Base-by-base conservation (phyloP, 164 flowering plant genomes). In the Vitis labrusca region DNA sequence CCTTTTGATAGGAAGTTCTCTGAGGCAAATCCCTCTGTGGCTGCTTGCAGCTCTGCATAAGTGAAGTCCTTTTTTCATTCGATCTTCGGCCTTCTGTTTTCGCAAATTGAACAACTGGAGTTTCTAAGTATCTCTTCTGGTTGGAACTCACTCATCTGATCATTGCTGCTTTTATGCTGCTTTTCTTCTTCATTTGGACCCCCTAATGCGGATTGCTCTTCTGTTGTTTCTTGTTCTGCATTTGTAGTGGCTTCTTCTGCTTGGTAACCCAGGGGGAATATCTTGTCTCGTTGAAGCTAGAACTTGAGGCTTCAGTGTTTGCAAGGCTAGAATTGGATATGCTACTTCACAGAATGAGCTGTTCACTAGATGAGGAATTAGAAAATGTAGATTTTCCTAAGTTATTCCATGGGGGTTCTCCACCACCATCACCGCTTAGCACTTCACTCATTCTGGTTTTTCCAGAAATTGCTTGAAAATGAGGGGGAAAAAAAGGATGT, bases 1-100 rank as follows among this genome's bases (percentile, higher is more conserved):
- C 89, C 93, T 70, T 84, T 84, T 37, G 90, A 86, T 37, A 88
- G 59, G 73, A 75, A 84, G 61, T 86, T 81, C 15, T 51, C 52
- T 0, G 10, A 11, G 5, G 83, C 70, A 75, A 88, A 88, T n/a
- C 82, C 80, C 3, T 81, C 61, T 5, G 91, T 87, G 7, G 91
- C 91, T 10, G 59, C 74, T 51, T 73, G 70, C 12, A 87, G 81
- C 76, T 87, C 87, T 7, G 82, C 75, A 63, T 70, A 80, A 44
- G 74, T 78, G 79, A 85, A 85, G 64, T 80, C 82, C 53, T 71
- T 79, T 57, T 47, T 76, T 73, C 76, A 73, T 67, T 79, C 84
- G 16, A 72, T 68, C 65, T 44, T 74, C 17, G 87, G 88, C 29
- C 91, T 74, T 56, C 53, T 74, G 44, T 82, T 86, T 54, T 58